A percentile compares a stretch with the other conserved stretches of the same genome.
Evolutionary conservation across 192 early-diverging fungal species (phyloP).

Genomic region (Martensiomyces pterosporus): DNA sequence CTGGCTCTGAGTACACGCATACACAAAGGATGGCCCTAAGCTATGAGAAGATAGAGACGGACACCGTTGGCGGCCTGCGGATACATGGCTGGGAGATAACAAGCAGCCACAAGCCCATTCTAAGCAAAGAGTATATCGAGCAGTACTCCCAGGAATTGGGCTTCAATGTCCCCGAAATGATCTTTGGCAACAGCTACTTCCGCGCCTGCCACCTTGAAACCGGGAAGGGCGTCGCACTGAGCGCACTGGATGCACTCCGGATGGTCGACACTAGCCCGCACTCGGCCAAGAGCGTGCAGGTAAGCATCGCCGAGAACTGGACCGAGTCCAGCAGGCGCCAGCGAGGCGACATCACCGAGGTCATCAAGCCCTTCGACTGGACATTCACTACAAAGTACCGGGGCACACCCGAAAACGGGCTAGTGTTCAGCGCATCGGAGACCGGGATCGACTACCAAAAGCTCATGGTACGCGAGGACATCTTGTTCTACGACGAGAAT

Average conservation of each 20-base stretch:
- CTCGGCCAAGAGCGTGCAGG: conserved; percentile 72
- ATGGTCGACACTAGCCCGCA: conserved; percentile 64
- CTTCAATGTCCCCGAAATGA: conserved; percentile 92
- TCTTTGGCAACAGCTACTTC: conserved; percentile 88
- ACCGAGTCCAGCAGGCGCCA: conserved; percentile 64
- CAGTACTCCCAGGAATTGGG: conserved; percentile 52
- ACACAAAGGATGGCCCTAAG: no score
- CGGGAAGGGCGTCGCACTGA: conserved; percentile 56
- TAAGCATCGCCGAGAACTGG: conserved; percentile 86
- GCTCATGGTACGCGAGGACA: conserved; percentile 75
- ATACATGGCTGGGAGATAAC: conserved; percentile 55
- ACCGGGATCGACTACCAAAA: conserved; percentile 70
- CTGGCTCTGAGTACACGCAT: no score
- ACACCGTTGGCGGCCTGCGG: conserved; percentile 34
- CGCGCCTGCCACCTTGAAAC: conserved; percentile 52
- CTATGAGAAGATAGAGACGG: conserved; percentile 37
- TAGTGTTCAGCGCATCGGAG: conserved; percentile 28
- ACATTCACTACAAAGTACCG: conserved; percentile 84
- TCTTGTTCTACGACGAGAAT: conserved; percentile 92
- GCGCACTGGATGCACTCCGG: conserved; percentile 70
- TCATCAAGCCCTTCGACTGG: conserved; percentile 97
- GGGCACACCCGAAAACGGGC: conserved; percentile 50
- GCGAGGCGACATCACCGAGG: conserved; percentile 66
- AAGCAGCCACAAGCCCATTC: conserved; percentile 57
- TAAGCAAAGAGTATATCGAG: conserved; percentile 55